These are phyloP conservation scores for Picea sitchensis DNA, from an alignment of 75 land plant species.

Conservation along the genomic window DNA sequence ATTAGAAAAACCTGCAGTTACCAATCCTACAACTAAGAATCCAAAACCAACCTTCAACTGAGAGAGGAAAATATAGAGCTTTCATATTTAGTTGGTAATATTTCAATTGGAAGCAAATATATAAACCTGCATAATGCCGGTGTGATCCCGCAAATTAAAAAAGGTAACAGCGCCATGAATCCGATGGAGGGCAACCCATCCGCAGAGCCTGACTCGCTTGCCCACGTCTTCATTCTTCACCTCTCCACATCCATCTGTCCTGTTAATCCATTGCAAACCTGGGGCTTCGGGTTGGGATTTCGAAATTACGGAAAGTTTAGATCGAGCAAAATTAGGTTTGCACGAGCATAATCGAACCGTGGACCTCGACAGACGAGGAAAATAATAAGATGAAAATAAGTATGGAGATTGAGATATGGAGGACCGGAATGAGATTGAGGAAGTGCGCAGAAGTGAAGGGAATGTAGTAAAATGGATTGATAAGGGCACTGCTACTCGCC, in stretches of 20 bases:
- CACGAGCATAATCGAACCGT: too few relatives aligned
- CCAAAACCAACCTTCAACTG: neutral
- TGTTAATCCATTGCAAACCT: conserved; percentile 46
- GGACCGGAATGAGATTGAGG: too few relatives aligned
- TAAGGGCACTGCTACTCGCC: too few relatives aligned
- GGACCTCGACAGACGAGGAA: too few relatives aligned
- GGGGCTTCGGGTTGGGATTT: neutral
- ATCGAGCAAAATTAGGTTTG: too few relatives aligned
- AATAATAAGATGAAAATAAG: too few relatives aligned
- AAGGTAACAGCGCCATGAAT: conserved; percentile 85
- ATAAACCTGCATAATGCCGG: conserved; percentile 85
- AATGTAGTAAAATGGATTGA: too few relatives aligned
- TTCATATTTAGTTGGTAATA: neutral
- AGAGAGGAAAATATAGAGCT: neutral
- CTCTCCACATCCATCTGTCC: conserved; percentile 72
- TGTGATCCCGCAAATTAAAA: conserved; percentile 81
- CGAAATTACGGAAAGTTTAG: neutral
- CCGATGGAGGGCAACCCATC: conserved; percentile 94
- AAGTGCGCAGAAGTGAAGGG: too few relatives aligned
- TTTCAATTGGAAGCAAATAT: neutral
- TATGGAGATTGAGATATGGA: too few relatives aligned
- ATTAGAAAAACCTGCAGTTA: neutral
- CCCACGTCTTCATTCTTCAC: conserved; percentile 56
- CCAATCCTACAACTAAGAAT: neutral
- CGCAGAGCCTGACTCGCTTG: conserved; percentile 77